phyloP scores from a whole-genome alignment of 2,329 filamentous ascomycete species.

The Dactylonectria estremocensis region DNA sequence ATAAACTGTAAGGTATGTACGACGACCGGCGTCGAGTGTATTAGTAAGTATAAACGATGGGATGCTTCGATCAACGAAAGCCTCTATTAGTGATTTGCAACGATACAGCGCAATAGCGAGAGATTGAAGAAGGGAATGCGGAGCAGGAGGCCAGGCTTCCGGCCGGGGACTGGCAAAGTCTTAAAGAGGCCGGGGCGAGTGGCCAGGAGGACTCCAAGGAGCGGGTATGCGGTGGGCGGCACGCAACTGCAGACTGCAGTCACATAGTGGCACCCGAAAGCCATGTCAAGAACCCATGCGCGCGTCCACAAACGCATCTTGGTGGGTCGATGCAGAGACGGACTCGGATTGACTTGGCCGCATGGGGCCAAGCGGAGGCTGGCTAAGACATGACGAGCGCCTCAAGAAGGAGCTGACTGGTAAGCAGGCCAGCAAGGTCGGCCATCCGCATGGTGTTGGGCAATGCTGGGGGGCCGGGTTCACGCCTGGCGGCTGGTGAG shows the following conservation, averaged over 20 bases:
- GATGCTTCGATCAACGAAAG: constrained; percentile 63
- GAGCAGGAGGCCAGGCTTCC: constrained; percentile 49
- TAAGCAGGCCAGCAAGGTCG: constrained; percentile 33
- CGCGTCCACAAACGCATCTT: constrained; percentile 21
- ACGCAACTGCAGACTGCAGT: constrained; percentile 38
- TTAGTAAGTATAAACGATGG: constrained; percentile 54
- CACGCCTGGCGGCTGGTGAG: constrained; percentile 39
- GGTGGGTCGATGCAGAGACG: constrained; percentile 45
- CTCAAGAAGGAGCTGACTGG: constrained; percentile 44
- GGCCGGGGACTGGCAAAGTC: constrained; percentile 47
- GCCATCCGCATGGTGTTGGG: constrained; percentile 30
- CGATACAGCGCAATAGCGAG: constrained; percentile 48
- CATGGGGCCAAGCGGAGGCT: constrained; percentile 35
- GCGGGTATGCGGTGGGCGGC: constrained; percentile 49
- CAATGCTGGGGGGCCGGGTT: constrained; percentile 41
- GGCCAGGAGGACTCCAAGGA: constrained; percentile 24
- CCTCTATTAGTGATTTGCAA: constrained; percentile 51
- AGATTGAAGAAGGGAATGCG: constrained; percentile 55
- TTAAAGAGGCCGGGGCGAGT: constrained; percentile 46
- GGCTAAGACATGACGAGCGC: constrained; percentile 37
- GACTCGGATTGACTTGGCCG: constrained; percentile 37
- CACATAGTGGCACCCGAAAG: constrained; percentile 37
- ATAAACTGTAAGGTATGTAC: constrained; percentile 40
- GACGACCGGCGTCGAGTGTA: constrained; percentile 57
- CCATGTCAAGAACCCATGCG: constrained; percentile 34